Percentiles rank a stretch among this genome's conserved stretches.
Evolutionary conservation across 495 filamentous ascomycete genomes (phyloP).

Genomic region (Penicillium bialowiezense): DNA sequence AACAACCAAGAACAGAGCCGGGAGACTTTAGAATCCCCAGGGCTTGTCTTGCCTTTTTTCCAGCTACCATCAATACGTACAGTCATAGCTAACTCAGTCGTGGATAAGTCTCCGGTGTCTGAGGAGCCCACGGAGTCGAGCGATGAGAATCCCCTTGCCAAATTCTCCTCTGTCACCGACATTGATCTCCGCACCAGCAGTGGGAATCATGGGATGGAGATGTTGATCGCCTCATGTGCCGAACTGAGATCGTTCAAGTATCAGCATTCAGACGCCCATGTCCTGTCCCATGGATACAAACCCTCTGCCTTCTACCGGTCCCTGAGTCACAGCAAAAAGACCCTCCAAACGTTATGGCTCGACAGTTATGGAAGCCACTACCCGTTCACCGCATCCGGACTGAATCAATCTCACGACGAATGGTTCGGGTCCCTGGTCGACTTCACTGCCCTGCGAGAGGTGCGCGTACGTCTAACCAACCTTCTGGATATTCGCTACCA

Average conservation of each 20-base stretch:
- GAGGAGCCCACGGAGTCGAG: too few relatives aligned
- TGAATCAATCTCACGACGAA: conserved; percentile 34
- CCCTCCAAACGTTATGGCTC: conserved; percentile 32
- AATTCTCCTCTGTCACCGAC: conserved; percentile 21
- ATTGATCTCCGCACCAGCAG: conserved; percentile 31
- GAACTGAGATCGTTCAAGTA: conserved; percentile 34
- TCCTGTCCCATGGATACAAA: conserved; percentile 26
- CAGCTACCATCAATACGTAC: conserved; percentile 27
- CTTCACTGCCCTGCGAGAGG: conserved; percentile 29
- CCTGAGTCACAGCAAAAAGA: conserved; percentile 24
- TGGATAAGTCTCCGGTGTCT: conserved; percentile 21
- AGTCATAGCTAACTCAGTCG: conserved; percentile 25
- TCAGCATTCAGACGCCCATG: conserved; percentile 33
- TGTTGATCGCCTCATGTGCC: conserved; percentile 22
- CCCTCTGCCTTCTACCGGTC: conserved; percentile 28
- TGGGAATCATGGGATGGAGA: conserved; percentile 26
- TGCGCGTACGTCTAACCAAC: conserved; percentile 35
- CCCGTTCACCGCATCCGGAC: conserved; percentile 29
- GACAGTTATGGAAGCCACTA: conserved; percentile 31
- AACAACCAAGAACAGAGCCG: background rate
- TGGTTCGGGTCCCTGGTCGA: conserved; percentile 33
- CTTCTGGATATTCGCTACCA: conserved; percentile 32
- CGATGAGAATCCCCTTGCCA: background rate
- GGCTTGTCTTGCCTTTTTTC: conserved; percentile 28
- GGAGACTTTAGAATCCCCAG: background rate